A percentile compares a stretch with the other conserved stretches of the same genome.
Evolutionary conservation across 192 early-diverging fungal genomes (phyloP).

Genomic region (Coemansia interrupta): DNA sequence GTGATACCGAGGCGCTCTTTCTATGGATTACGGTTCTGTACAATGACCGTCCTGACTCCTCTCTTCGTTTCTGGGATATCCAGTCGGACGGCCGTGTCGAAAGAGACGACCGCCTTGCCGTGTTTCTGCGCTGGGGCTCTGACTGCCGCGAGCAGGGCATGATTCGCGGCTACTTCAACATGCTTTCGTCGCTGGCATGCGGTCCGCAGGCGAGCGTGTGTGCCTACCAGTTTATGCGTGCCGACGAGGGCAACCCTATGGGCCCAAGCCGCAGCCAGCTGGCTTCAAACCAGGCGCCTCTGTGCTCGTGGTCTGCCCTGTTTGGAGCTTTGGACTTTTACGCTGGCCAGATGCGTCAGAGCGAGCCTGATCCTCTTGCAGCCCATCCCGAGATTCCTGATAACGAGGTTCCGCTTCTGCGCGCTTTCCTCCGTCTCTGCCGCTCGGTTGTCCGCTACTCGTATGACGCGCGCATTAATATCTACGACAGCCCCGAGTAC

Average conservation of each 20-base stretch:
- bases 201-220: constrained; percentile 65
- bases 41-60: constrained; percentile 69
- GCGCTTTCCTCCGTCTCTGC: constrained; percentile 73
- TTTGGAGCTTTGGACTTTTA: constrained; percentile 74
- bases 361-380: constrained; percentile 26
- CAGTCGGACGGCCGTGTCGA: constrained; percentile 21
- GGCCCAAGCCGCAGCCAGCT: constrained; percentile 32
- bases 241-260: constrained; percentile 20
- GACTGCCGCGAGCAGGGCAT: constrained; percentile 61
- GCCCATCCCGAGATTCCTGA: constrained; percentile 58
- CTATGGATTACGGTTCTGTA: constrained; percentile 70
- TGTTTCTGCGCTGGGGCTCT: constrained; percentile 64
- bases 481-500: constrained; percentile 68
- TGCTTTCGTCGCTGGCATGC: constrained; percentile 78
- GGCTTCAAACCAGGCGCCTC: constrained; percentile 42
- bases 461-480: constrained; percentile 57
- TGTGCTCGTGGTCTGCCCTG: constrained; percentile 77
- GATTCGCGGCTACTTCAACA: constrained; percentile 71
- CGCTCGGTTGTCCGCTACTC: constrained; percentile 77
- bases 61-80: constrained; percentile 65
- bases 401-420: constrained; percentile 69
- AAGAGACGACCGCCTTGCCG: constrained; percentile 55
- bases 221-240: constrained; percentile 58
- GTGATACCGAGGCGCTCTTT: constrained; percentile 70
- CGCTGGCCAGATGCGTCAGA: constrained; percentile 51